Conservation (phyloP, 345 rosid species). For the Salix caprea region DNA sequence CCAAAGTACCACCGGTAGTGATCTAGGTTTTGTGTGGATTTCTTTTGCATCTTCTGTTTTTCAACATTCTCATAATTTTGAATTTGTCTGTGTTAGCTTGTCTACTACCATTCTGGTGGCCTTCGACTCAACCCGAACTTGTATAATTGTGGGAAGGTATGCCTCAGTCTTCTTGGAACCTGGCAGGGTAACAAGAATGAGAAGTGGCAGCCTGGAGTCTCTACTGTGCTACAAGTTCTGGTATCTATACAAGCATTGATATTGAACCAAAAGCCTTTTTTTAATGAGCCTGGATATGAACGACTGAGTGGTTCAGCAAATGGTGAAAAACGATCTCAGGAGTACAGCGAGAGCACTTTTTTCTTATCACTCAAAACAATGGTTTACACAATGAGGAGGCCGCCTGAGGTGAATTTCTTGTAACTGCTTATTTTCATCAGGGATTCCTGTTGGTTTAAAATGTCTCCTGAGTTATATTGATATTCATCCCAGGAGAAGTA, state of each 20-base stretch:
- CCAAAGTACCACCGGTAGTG: conserved; percentile 72
- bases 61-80: conserved; percentile 10
- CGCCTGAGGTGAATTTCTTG: conserved; percentile 63
- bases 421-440: not conserved
- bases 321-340: conserved; percentile 48
- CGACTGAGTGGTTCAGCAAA: conserved; percentile 31
- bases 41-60: not conserved
- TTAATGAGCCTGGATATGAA: conserved; percentile 83
- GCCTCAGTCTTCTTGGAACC: conserved; percentile 90
- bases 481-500: not conserved
- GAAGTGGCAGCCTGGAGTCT: conserved; percentile 74
- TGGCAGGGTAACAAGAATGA: conserved; percentile 75
- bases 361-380: conserved; percentile 64
- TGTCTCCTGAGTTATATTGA: not conserved
- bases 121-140: conserved; percentile 85
- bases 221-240: conserved; percentile 84
- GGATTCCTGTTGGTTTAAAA: not conserved
- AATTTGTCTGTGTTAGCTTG: conserved; percentile 43
- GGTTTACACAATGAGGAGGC: conserved; percentile 62
- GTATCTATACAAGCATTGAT: conserved; percentile 92
- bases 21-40: conserved; percentile 3
- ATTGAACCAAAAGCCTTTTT: conserved; percentile 75
- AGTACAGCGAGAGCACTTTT: conserved; percentile 64
- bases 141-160: conserved; percentile 71
- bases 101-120: conserved; percentile 74